Conservation (phyloP, 805 yeast genomes). For the Zygotorulaspora florentina region DNA sequence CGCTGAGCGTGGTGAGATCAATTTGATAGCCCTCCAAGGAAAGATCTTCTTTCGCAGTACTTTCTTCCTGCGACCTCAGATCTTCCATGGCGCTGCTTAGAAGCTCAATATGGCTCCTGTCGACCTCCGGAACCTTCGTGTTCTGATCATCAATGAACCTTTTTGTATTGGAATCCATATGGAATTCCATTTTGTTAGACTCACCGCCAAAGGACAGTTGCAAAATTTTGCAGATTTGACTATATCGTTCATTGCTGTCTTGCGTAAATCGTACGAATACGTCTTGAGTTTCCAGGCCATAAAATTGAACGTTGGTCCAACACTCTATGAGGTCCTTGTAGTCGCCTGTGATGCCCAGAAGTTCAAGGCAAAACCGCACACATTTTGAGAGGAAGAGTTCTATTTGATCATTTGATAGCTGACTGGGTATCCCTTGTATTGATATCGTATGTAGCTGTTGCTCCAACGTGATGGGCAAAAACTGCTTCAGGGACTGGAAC, state of each 20-base stretch:
- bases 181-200: conserved; percentile 9
- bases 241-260: conserved; percentile 3
- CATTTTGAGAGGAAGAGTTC: conserved; percentile 13
- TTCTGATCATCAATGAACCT: conserved; percentile 15
- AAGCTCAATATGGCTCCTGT: background rate
- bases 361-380: conserved; percentile 1
- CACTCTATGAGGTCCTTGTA: conserved; percentile 5
- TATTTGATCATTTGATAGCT: conserved; percentile 9
- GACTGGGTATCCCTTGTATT: conserved; percentile 17
- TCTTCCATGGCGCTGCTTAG: conserved; percentile 1
- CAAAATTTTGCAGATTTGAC: conserved; percentile 5
- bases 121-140: conserved; percentile 1
- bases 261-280: conserved; percentile 17
- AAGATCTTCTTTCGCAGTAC: conserved; percentile 6
- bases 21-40: conserved; percentile 22
- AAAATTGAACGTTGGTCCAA: conserved; percentile 17
- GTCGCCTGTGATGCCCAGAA: conserved; percentile 1
- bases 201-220: conserved; percentile 1
- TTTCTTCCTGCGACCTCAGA: background rate
- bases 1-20: conserved; percentile 29
- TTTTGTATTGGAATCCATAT: conserved; percentile 21
- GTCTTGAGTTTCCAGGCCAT: conserved; percentile 17
- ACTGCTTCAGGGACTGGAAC: conserved; percentile 22
- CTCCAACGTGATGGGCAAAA: conserved; percentile 25
- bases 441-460: conserved; percentile 28